Evolutionary conservation across 2,329 filamentous ascomycete species (phyloP).

Genomic region (Bipolaris gigantea): DNA sequence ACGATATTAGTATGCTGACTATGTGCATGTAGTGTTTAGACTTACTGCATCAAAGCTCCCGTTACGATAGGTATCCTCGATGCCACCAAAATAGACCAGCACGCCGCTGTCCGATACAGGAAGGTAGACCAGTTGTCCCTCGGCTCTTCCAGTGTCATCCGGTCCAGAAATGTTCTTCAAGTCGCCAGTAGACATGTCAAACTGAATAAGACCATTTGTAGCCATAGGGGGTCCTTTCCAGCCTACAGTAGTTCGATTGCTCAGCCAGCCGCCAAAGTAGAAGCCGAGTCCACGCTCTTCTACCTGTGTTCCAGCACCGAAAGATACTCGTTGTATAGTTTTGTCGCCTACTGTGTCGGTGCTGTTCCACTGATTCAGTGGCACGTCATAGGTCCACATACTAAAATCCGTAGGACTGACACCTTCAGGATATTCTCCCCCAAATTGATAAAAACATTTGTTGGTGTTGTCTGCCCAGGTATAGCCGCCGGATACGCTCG

Average conservation of each 20-base stretch:
- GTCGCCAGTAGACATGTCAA: constrained; percentile 56
- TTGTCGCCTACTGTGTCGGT: constrained; percentile 45
- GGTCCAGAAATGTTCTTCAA: constrained; percentile 59
- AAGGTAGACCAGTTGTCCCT: constrained; percentile 63
- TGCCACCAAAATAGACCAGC: constrained; percentile 64
- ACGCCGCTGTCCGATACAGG: constrained; percentile 63
- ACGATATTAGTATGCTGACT: not conserved
- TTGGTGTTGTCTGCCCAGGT: constrained; percentile 65
- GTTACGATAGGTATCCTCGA: constrained; percentile 54
- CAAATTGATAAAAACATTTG: constrained; percentile 65
- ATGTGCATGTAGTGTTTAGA: constrained; percentile 3
- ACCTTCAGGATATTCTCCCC: constrained; percentile 55
- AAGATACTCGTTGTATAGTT: constrained; percentile 54
- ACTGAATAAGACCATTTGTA: constrained; percentile 58
- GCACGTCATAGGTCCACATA: constrained; percentile 61
- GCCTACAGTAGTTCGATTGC: constrained; percentile 54
- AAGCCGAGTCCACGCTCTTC: constrained; percentile 60
- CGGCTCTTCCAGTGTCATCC: constrained; percentile 58
- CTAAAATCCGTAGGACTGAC: constrained; percentile 50
- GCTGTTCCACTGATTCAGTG: constrained; percentile 60
- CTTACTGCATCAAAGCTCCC: constrained; percentile 48
- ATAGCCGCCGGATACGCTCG: constrained; percentile 52
- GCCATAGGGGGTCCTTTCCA: constrained; percentile 56
- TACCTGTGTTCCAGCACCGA: constrained; percentile 60
- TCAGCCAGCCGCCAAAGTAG: constrained; percentile 66